A percentile compares a stretch with the other conserved stretches of the same genome.
phyloP scores from a whole-genome alignment of 108 stramenopile species.

The Fragilariopsis cylindrus region DNA sequence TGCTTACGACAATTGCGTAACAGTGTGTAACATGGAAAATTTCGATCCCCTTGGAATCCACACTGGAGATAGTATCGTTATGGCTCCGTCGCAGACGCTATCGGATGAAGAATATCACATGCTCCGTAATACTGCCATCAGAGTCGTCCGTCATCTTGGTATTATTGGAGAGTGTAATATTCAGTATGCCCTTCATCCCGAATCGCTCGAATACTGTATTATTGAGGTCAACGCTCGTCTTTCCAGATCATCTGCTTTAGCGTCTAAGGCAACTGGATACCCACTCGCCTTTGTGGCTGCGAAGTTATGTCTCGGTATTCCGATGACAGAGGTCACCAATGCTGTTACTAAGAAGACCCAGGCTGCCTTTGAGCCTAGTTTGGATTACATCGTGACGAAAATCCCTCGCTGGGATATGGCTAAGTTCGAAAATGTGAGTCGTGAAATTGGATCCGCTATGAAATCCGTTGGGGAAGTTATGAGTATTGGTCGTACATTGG shows the following conservation, averaged over 20 bases:
- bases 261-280: slow-evolving; percentile 99
- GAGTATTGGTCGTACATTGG: slow-evolving; percentile 97
- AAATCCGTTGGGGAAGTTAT: slow-evolving; percentile 99
- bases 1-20: slow-evolving; percentile 91
- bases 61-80: slow-evolving; percentile 98
- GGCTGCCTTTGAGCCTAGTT: slow-evolving; percentile 96
- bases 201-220: slow-evolving; percentile 93
- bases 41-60: slow-evolving; percentile 97
- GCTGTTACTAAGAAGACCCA: slow-evolving; percentile 96
- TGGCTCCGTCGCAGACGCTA: slow-evolving; percentile 97
- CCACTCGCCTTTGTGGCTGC: slow-evolving; percentile 98
- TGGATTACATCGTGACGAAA: slow-evolving; percentile 98
- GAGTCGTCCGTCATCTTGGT: slow-evolving; percentile 94
- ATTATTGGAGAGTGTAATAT: slow-evolving; percentile 99
- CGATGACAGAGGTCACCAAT: slow-evolving; percentile 92
- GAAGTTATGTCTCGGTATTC: slow-evolving; percentile 92
- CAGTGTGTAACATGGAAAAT: slow-evolving; percentile 99
- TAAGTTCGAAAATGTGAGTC: slow-evolving; percentile 92
- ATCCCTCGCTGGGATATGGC: slow-evolving; percentile 98
- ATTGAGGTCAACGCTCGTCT: slow-evolving; percentile 99
- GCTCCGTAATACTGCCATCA: slow-evolving; percentile 96
- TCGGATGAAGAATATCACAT: slow-evolving; percentile 97
- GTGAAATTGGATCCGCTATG: slow-evolving; percentile 96
- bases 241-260: slow-evolving; percentile 96
- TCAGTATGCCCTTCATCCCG: slow-evolving; percentile 97